Base-by-base conservation (phyloP, 106 monocot species). In the Amphibolis antarctica region DNA sequence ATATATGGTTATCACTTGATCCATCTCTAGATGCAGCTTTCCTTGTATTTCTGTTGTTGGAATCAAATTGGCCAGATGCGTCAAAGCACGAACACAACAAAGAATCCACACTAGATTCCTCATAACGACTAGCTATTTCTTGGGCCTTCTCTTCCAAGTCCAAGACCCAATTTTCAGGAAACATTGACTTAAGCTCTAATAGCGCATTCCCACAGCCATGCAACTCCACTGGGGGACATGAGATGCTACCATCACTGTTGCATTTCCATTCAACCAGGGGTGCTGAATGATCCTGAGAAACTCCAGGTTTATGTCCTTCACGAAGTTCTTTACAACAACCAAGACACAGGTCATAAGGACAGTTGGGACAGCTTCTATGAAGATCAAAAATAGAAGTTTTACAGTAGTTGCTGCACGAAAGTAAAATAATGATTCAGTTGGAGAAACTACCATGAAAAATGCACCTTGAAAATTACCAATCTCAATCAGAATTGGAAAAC, bases 251-350 rank as follows among this genome's bases (percentile, higher is more conserved):
- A 51, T 75, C 51, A 22, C 17, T 54, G 15, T 64, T 58, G 19
- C 45, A 43, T 25, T 72, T 76, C 74, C 75, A 79, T 27, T 63
- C 69, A 14, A 24, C 31, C 22, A 30, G 24, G 11, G 44, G 23
- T 13, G 6, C 23, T 20, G 22, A 28, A 20, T 11, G 5, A 21
- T 69, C 59, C 5, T 10, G 29, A n/a, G 46, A 17, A 1, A 43
- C 23, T n/a, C n/a, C 71, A 55, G 66, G 64, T 26, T 75, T 13
- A 45, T 48, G 27, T 7, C 80, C 75, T 29, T 71, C 65, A 71
- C 86, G 87, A 64, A 83, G 52, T 46, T 80, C 83, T n/a, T 60
- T 55, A 44, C 83, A 83, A 44, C 87, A 88, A 66, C 30, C 36
- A 53, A 88, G 56, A 66, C 73, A 73, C 1, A 73, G 58, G 49